Conservation (phyloP, 495 filamentous ascomycete species). For the Apodospora peruviana region DNA sequence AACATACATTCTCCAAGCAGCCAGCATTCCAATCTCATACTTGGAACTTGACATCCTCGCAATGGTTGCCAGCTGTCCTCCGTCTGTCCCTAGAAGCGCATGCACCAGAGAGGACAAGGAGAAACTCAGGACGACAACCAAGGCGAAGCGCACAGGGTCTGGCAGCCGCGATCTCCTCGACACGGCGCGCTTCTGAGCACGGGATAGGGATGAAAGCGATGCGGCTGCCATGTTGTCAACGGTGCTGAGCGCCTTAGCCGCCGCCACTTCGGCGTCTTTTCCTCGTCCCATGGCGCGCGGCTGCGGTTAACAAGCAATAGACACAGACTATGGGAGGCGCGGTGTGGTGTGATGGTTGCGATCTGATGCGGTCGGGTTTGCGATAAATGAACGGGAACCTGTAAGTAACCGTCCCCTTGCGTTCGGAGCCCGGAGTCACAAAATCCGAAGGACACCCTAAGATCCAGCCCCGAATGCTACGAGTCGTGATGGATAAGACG, state of each 20-base stretch:
- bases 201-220: not conserved
- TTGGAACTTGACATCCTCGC: slow-evolving; percentile 54
- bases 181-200: not conserved
- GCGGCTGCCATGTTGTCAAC: not conserved
- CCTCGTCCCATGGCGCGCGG: slow-evolving; percentile 7
- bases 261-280: slow-evolving; percentile 6
- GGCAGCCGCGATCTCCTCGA: slow-evolving; percentile 40
- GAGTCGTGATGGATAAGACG: too few relatives aligned
- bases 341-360: not conserved
- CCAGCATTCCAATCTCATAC: slow-evolving; percentile 54
- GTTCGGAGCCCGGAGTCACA: too few relatives aligned
- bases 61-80: slow-evolving; percentile 53
- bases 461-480: too few relatives aligned
- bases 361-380: too few relatives aligned
- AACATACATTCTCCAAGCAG: slow-evolving; percentile 59
- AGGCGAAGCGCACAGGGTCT: slow-evolving; percentile 49
- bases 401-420: too few relatives aligned
- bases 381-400: too few relatives aligned
- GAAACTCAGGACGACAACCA: slow-evolving; percentile 61
- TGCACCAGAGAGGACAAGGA: slow-evolving; percentile 52
- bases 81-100: slow-evolving; percentile 41
- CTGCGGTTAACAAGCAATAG: not conserved
- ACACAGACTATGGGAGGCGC: not conserved
- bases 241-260: slow-evolving; percentile 7
- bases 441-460: too few relatives aligned